Base-by-base conservation (phyloP, 495 filamentous ascomycete species). In the Stereocaulon alpinum region DNA sequence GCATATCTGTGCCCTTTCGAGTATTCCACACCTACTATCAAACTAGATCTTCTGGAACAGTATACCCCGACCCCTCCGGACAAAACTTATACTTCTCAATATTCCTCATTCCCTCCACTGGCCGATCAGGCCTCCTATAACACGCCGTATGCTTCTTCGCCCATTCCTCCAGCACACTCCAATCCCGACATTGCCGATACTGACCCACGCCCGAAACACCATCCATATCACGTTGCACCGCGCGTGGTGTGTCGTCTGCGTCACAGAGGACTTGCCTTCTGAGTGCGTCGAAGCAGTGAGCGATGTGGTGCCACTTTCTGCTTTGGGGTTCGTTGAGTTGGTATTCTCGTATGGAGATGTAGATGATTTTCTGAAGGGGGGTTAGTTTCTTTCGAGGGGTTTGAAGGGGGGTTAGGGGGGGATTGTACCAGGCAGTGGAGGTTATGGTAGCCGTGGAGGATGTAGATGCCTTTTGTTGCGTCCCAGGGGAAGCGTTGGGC, bases 401-500 rank as follows among this genome's bases (percentile, higher is more conserved):
- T 18, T 20, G 18, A 24, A 24, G 3, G 24, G 3, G 24, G 24
- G 66, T 65, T 30, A 58, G 66, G 1, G 17, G 43, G n/a, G n/a
- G n/a, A n/a, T n/a, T n/a, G 17, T 45, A 45, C 68, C 17, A 68
- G 40, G 52, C 69, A 71, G 55, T 72, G 69, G 11, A 70, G 32
- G 40, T 60, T 59, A 50, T 71, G 69, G 45, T 66, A 68, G 2
- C 52, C 70, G 20, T 70, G 61, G n/a, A 72, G 24, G 20, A 71
- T 57, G 32, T 72, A 72, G 14, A 71, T 43, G 17, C 63, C 44
- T 45, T 69, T 69, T 22, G 48, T 40, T 3, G 55, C 12, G 52
- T 72, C 68, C 70, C 69, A 72, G 10, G 66, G 68, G 40, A 67
- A 70, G 34, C 61, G 37, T 32, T 65, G 61, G 7, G 63, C 45